Percentiles rank a stretch among this genome's conserved stretches.
Evolutionary conservation across 2,329 filamentous ascomycete genomes (phyloP).

Genomic region (Paecilomyces fulvus): DNA sequence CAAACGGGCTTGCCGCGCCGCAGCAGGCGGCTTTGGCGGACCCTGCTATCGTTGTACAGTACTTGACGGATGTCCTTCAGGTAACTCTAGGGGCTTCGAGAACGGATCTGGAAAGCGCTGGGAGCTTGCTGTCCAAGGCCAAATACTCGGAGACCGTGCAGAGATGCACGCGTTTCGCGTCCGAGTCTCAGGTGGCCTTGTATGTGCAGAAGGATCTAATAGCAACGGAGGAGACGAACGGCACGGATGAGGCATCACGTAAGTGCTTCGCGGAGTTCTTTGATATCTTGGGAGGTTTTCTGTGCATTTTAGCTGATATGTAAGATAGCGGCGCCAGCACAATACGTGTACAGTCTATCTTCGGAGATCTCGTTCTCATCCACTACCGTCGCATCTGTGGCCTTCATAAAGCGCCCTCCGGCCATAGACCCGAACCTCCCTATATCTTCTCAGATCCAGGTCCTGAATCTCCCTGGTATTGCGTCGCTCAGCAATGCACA

Average conservation of each 20-base stretch:
- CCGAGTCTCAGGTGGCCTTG: conserved; percentile 76
- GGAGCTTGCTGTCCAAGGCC: conserved; percentile 70
- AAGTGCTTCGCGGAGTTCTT: conserved; percentile 12
- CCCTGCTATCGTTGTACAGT: conserved; percentile 60
- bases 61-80: conserved; percentile 62
- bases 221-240: conserved; percentile 42
- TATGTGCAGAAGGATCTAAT: conserved; percentile 77
- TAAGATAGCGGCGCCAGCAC: conserved; percentile 19
- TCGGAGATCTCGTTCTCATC: conserved; percentile 69
- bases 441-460: conserved; percentile 80
- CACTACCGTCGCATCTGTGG: conserved; percentile 75
- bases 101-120: conserved; percentile 68
- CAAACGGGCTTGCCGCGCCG: conserved; percentile 27
- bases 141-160: conserved; percentile 72
- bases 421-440: conserved; percentile 78
- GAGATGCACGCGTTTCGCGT: conserved; percentile 80
- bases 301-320: neutral
- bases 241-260: conserved; percentile 32
- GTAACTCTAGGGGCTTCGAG: conserved; percentile 66
- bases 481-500: conserved; percentile 59
- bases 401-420: conserved; percentile 80
- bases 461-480: conserved; percentile 82
- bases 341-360: conserved; percentile 70
- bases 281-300: neutral
- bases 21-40: conserved; percentile 43